Conservation (phyloP, 2,329 filamentous ascomycete species). For the Gliomastix tumulicola region DNA sequence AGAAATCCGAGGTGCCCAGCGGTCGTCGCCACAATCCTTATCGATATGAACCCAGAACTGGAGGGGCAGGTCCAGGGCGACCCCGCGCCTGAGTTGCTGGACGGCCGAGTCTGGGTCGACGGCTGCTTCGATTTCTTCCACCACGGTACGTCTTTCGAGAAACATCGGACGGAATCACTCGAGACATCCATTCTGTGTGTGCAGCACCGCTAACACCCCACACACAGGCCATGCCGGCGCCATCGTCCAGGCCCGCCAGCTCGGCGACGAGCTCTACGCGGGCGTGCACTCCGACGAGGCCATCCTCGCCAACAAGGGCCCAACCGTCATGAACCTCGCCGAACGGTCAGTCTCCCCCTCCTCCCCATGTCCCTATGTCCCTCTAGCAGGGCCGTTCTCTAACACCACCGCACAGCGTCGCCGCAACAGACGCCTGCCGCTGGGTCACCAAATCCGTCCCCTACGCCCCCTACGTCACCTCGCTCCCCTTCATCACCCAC, state of each 20-base stretch:
- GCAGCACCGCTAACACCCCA: no score
- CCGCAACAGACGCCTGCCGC: slow-evolving; percentile 88
- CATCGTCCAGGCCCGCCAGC: slow-evolving; percentile 89
- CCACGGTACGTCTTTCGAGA: slow-evolving; percentile 63
- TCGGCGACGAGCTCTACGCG: slow-evolving; percentile 82
- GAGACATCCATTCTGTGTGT: no score
- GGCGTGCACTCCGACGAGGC: slow-evolving; percentile 94
- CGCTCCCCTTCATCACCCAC: slow-evolving; percentile 87
- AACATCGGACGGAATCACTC: no score
- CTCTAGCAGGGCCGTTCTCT: background rate
- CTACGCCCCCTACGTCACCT: slow-evolving; percentile 89
- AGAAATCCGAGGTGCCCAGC: no score
- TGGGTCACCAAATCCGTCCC: slow-evolving; percentile 85
- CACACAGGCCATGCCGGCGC: slow-evolving; percentile 87
- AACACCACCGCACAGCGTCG: slow-evolving; percentile 46
- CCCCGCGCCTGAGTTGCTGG: slow-evolving; percentile 45
- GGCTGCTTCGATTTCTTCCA: slow-evolving; percentile 99
- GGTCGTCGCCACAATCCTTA: no score
- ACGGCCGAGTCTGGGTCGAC: slow-evolving; percentile 90
- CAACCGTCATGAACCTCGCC: slow-evolving; percentile 89
- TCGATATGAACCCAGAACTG: no score
- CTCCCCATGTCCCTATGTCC: slow-evolving; percentile 1
- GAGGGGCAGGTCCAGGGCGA: slow-evolving; percentile 3
- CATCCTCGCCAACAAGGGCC: slow-evolving; percentile 94
- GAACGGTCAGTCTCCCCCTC: slow-evolving; percentile 57